These are phyloP conservation scores for Cotoneaster glaucophyllus DNA, from an alignment of 306 rosid genomes.

Conservation along the genomic window DNA sequence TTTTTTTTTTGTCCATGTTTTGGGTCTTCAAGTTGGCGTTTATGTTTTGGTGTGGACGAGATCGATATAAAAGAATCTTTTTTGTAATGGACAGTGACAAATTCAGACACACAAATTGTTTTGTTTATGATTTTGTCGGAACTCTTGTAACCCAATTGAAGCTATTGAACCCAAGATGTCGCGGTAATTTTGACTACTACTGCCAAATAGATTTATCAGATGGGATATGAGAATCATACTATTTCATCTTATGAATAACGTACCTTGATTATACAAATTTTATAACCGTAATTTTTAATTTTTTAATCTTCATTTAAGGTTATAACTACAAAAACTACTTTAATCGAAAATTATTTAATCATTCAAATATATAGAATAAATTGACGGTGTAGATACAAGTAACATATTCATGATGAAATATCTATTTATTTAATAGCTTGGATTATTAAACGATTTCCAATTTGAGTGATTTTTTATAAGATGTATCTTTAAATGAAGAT, in stretches of 20 bases:
- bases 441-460: background rate
- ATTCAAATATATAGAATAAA: background rate
- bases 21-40: background rate
- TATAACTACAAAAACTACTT: background rate
- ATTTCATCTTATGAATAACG: too few species aligned
- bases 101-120: background rate
- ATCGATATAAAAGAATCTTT: background rate
- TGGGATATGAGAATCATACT: too few species aligned
- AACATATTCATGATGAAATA: background rate
- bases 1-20: too few species aligned
- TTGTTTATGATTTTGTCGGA: background rate
- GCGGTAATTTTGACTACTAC: background rate
- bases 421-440: background rate
- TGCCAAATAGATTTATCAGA: background rate
- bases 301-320: background rate
- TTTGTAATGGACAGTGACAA: background rate
- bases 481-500: too few species aligned
- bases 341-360: background rate
- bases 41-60: background rate
- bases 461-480: background rate
- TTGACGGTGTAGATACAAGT: background rate
- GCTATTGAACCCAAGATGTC: background rate
- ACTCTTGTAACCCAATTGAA: background rate
- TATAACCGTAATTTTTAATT: fast-evolving
- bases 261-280: background rate